Base-by-base conservation (phyloP, 768 basidiomycete species). In the Mycena filopes region DNA sequence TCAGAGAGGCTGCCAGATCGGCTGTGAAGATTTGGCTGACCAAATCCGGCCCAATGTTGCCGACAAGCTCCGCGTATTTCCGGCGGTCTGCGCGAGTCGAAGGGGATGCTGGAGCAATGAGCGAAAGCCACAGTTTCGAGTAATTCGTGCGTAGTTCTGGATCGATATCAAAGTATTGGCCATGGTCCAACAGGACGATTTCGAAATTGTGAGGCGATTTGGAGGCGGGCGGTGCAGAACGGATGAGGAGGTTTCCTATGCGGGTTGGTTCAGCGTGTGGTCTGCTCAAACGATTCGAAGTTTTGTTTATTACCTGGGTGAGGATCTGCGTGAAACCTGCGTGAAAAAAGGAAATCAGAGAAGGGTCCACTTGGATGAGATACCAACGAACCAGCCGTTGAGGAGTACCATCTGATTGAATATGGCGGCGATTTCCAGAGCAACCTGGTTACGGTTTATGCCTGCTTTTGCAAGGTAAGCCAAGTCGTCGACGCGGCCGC, bases 371-470 rank as follows among this genome's bases (percentile, higher is more conserved):
- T n/a, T n/a, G n/a, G n/a, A n/a, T n/a, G n/a, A n/a, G n/a, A n/a
- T n/a, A n/a, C n/a, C n/a, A n/a, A n/a, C n/a, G n/a, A 93, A 93
- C 87, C 91, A 95, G 20, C 96, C 96, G 74, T 97, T 94, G 45
- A 98, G 75, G 73, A 98, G 97, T 13, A 99, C 94, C 98, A 99
- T 98, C 73, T 88, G 90, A 53, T 87, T 92, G 74, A 98, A 98
- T 72, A 99, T 97, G 68, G 91, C 81, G 4, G 92, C 89, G 23
- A 99, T 83, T 77, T 99, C 96, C 57, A 97, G 80, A 1, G 95
- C 90, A 46, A 99, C 96, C 75, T 91, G 91, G 74, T 99, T 99
- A 56, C 97, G 84, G 77, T 99, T 95, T 66, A 99, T 98, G 47
- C 86, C 83, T 65, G 93, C 83, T 40, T 88, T 81, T 25, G 91